Evolutionary conservation across 2,329 filamentous ascomycete species (phyloP), one percentile per base, ranked within the genome.

Genomic region (Hysterium pulicare): DNA sequence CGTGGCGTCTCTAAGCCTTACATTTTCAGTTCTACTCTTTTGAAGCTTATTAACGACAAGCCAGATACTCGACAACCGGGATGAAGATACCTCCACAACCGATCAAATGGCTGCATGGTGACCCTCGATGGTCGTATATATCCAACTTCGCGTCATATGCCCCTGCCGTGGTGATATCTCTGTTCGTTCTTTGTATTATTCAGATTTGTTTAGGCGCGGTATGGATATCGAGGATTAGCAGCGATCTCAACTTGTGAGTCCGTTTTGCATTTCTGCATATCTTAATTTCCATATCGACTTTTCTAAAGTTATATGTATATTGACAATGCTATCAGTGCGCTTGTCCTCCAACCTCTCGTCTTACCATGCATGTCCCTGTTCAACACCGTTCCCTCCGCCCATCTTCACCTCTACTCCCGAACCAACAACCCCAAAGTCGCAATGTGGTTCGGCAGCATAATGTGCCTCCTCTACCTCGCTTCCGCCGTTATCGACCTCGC

Each of bases 341-440:
- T 31, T 16, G 17, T 35, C 21, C 30, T 44, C 24, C 38, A 36
- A 30, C 38, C 39, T 20, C 42, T 45, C 9, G 19, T 45, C 28
- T 26, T 45, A 16, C 39, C 43, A 33, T 42, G 43, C 40, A 33
- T 42, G 33, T 46, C 39, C 33, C 19, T 42, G 23, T 46, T 42
- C 39, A 38, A 42, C 28, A 42, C 43, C 11, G 23, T 42, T 10
- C 43, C 43, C 39, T 42, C 38, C 23, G 13, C 23, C 20, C 33
- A 42, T 28, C 40, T 46, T 7, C 39, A 46, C 39, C 39, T 45
- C 38, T 45, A 37, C 38, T 31, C 42, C n/a, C 42, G 33, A 9
- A 41, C 42, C 23, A 45, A 45, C 39, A 41, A 41, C 23, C 42
- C 42, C 32, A 30, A 33, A 24, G 33, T 39, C 34, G 20, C 43